Conservation (phyloP, 2,329 filamentous ascomycete genomes). For the Cryphonectria parasitica region DNA sequence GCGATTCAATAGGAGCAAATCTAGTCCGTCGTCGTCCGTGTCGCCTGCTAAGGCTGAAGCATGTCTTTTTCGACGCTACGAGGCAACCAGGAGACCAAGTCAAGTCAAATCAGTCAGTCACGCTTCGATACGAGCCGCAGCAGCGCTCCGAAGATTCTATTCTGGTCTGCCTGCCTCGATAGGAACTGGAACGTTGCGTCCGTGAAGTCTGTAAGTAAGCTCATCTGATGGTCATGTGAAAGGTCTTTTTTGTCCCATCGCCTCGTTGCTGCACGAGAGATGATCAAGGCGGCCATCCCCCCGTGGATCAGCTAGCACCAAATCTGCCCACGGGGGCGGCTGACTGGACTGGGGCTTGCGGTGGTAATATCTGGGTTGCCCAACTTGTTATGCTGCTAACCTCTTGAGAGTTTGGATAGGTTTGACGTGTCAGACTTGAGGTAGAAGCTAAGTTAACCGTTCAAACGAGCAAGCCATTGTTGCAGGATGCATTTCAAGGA, state of each 20-base stretch:
- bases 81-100: background rate
- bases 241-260: background rate
- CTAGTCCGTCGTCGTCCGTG: background rate
- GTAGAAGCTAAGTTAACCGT: background rate
- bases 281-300: background rate
- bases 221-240: background rate
- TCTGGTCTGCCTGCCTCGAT: background rate
- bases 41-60: conserved; percentile 4
- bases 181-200: conserved; percentile 6
- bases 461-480: background rate
- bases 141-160: background rate
- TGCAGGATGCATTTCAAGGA: background rate
- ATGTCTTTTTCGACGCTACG: background rate
- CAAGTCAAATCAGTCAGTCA: background rate
- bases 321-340: background rate
- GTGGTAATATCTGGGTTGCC: background rate
- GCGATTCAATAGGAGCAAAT: background rate
- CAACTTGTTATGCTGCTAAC: background rate
- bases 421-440: background rate
- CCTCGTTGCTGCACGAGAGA: background rate
- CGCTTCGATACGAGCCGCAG: conserved; percentile 5
- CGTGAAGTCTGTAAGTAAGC: background rate
- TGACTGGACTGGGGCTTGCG: background rate
- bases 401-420: too few relatives aligned
- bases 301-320: background rate